Percentiles rank a stretch among this genome's conserved stretches.
phyloP scores from a whole-genome alignment of 129 eudicot species.

The Chrysanthemum makinoi region DNA sequence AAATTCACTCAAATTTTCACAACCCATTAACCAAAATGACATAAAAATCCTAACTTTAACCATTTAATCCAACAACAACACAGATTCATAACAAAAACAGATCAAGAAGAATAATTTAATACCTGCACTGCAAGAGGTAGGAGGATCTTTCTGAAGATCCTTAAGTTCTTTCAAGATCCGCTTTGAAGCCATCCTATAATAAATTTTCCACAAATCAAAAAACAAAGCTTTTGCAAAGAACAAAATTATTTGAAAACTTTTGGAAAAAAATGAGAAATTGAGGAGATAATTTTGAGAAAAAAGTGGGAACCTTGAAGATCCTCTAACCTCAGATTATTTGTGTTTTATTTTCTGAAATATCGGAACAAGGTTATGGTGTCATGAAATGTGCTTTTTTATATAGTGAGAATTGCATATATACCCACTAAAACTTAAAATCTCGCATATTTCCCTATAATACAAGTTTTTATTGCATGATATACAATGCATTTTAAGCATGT shows the following conservation, averaged over 20 bases:
- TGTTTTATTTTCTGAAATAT: constrained; percentile 24
- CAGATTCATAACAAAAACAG: neutral
- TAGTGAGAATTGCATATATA: no score
- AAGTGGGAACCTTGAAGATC: constrained; percentile 28
- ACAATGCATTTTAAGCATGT: no score
- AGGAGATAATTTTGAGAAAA: constrained; percentile 22
- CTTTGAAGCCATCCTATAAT: constrained; percentile 61
- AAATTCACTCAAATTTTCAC: neutral
- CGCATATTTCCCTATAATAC: no score
- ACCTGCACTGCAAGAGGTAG: constrained; percentile 79
- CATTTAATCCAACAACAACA: neutral
- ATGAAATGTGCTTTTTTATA: constrained; percentile 17
- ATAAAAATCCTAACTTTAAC: neutral
- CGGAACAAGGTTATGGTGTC: constrained; percentile 26
- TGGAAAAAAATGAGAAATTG: neutral
- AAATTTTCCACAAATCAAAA: constrained; percentile 31
- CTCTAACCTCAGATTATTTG: constrained; percentile 35
- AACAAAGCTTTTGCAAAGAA: constrained; percentile 5
- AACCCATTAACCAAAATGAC: neutral
- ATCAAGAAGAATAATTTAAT: neutral
- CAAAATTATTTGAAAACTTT: neutral
- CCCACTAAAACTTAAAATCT: no score
- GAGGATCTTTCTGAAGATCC: constrained; percentile 82
- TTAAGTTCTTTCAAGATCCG: constrained; percentile 66
- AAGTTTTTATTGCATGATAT: no score